phyloP scores from a whole-genome alignment of 2,329 filamentous ascomycete species.

The Alternaria consortialis region DNA sequence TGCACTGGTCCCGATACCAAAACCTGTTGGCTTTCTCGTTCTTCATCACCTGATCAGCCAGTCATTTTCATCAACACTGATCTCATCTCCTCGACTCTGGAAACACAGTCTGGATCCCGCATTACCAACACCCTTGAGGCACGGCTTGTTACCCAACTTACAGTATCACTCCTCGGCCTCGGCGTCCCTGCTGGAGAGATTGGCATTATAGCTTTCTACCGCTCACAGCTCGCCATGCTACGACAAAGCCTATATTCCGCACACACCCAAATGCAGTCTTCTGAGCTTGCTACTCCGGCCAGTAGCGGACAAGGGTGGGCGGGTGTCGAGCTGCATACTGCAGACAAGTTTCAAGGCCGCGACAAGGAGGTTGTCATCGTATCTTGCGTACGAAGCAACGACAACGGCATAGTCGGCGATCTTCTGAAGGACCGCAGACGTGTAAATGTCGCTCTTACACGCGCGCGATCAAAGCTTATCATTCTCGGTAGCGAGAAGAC shows the following conservation, averaged over 20 bases:
- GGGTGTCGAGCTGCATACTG: conserved; percentile 91
- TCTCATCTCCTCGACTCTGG: conserved; percentile 69
- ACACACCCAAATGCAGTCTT: conserved; percentile 55
- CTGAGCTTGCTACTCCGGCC: conserved; percentile 50
- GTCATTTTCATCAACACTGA: conserved; percentile 94
- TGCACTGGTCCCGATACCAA: conserved; percentile 62
- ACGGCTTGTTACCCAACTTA: conserved; percentile 78
- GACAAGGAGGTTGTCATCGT: conserved; percentile 95
- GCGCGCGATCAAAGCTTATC: conserved; percentile 89
- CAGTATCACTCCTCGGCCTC: conserved; percentile 76
- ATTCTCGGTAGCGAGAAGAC: conserved; percentile 86
- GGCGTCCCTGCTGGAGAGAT: conserved; percentile 81
- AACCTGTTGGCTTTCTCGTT: conserved; percentile 78
- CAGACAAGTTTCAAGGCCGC: conserved; percentile 94
- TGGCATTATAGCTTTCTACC: conserved; percentile 96
- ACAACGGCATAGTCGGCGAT: conserved; percentile 84
- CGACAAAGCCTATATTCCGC: conserved; percentile 72
- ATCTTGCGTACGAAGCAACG: conserved; percentile 87
- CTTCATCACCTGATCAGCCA: conserved; percentile 74
- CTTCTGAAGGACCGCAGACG: conserved; percentile 89
- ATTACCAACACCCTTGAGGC: conserved; percentile 91
- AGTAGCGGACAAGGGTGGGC: conserved; percentile 25
- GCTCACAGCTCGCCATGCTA: conserved; percentile 85
- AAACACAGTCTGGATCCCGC: conserved; percentile 77
- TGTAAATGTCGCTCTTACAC: conserved; percentile 94